These are phyloP conservation scores for Auricularia sp. DNA, from an alignment of 768 basidiomycete genomes.

Conservation along the genomic window DNA sequence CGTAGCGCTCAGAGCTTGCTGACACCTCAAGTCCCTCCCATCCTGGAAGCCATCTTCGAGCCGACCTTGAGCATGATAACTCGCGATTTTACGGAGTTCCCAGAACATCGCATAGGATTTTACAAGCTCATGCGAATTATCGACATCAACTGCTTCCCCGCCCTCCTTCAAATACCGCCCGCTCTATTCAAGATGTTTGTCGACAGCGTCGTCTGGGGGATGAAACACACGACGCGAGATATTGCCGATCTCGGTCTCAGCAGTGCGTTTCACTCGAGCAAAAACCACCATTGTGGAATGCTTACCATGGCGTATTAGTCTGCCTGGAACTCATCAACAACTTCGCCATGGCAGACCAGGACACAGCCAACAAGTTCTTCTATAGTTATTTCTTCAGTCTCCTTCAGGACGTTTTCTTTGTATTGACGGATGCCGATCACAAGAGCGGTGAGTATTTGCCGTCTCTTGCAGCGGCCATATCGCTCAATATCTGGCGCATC, in stretches of 20 bases:
- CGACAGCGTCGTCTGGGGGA: constrained; percentile 38
- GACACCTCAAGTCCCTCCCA: constrained; percentile 34
- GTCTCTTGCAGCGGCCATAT: neutral
- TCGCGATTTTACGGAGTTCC: constrained; percentile 39
- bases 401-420: constrained; percentile 93
- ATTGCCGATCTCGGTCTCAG: constrained; percentile 53
- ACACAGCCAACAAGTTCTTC: constrained; percentile 87
- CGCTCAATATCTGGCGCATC: neutral
- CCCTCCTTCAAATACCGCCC: constrained; percentile 28
- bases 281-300: neutral
- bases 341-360: constrained; percentile 69
- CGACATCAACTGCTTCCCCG: constrained; percentile 35
- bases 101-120: constrained; percentile 40
- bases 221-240: constrained; percentile 40
- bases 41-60: constrained; percentile 39
- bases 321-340: constrained; percentile 93
- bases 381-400: constrained; percentile 90
- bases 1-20: constrained; percentile 23
- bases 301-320: constrained; percentile 36
- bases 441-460: constrained; percentile 58
- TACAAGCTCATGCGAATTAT: constrained; percentile 36
- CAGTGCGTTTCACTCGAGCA: constrained; percentile 32
- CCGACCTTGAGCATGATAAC: constrained; percentile 39
- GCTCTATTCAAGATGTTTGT: constrained; percentile 39
- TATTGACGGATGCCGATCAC: constrained; percentile 95